Conservation (phyloP, 129 eudicot genomes). For the Mikania micrantha region DNA sequence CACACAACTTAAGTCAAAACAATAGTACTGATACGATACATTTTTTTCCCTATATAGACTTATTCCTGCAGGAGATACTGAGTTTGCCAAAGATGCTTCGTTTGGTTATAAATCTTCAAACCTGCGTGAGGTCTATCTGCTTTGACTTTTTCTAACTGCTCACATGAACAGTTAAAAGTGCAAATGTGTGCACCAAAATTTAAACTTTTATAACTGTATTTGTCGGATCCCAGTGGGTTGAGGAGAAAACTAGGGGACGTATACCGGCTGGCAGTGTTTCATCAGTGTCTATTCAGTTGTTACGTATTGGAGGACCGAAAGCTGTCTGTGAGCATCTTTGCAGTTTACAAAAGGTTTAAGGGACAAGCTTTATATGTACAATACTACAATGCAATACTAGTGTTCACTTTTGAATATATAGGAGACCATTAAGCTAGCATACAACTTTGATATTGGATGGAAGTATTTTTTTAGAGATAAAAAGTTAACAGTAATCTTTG, state of each 20-base stretch:
- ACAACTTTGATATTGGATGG: neutral
- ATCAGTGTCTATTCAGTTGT: conserved; percentile 73
- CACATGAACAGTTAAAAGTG: neutral
- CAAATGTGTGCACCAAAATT: neutral
- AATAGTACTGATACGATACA: conserved; percentile 1
- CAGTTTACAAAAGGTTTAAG: conserved; percentile 69
- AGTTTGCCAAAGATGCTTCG: conserved; percentile 98
- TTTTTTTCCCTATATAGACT: conserved; percentile 50
- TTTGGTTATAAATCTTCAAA: conserved; percentile 96
- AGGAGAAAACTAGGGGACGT: conserved; percentile 88
- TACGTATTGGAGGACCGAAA: conserved; percentile 84
- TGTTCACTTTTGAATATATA: neutral
- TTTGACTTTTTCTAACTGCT: neutral
- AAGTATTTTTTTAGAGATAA: conserved; percentile 5
- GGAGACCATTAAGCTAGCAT: neutral
- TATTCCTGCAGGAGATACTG: conserved; percentile 96
- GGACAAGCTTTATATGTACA: conserved; percentile 6
- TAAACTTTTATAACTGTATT: neutral
- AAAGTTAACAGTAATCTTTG: neutral
- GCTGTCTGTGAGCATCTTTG: conserved; percentile 95
- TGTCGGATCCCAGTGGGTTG: conserved; percentile 75
- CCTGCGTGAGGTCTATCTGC: conserved; percentile 67
- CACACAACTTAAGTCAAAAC: conserved; percentile 6
- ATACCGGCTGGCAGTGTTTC: conserved; percentile 66
- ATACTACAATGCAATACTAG: neutral